Percentiles rank a stretch among this genome's conserved stretches.
phyloP scores from a whole-genome alignment of 495 filamentous ascomycete genomes.

The Penicillium desertorum region DNA sequence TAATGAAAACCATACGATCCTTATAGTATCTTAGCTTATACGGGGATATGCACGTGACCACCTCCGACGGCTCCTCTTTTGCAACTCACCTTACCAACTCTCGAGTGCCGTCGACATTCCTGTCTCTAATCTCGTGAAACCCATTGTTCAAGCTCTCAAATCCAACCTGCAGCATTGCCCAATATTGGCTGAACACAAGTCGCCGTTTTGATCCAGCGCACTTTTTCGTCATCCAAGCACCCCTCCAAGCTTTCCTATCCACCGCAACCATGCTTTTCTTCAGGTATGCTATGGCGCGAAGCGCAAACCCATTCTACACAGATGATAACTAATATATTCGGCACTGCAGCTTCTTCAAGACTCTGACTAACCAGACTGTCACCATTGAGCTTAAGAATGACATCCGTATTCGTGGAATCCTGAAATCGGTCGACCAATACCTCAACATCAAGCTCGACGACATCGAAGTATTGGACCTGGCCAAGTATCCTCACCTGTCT shows the following conservation, averaged over 20 bases:
- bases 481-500: slow-evolving; percentile 87
- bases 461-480: slow-evolving; percentile 84
- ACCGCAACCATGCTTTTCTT: slow-evolving; percentile 49
- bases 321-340: not conserved
- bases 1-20: no score
- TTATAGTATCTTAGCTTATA: no score
- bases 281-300: slow-evolving; percentile 32
- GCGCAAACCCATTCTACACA: not conserved
- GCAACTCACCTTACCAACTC: not conserved
- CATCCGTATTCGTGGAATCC: slow-evolving; percentile 87
- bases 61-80: slow-evolving; percentile 2
- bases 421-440: slow-evolving; percentile 97
- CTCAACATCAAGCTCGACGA: slow-evolving; percentile 99
- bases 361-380: slow-evolving; percentile 92
- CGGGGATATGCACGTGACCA: slow-evolving; percentile 4
- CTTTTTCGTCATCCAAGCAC: slow-evolving; percentile 2
- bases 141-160: not conserved
- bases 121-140: not conserved
- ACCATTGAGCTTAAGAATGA: slow-evolving; percentile 99
- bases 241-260: slow-evolving; percentile 12
- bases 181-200: not conserved
- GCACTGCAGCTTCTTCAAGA: slow-evolving; percentile 92
- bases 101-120: not conserved
- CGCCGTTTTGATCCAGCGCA: not conserved
- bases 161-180: not conserved